Evolutionary conservation across 208 protist species (phyloP), one percentile per base, ranked within the genome.

Genomic region (Leptomonas pyrrhocoris): DNA sequence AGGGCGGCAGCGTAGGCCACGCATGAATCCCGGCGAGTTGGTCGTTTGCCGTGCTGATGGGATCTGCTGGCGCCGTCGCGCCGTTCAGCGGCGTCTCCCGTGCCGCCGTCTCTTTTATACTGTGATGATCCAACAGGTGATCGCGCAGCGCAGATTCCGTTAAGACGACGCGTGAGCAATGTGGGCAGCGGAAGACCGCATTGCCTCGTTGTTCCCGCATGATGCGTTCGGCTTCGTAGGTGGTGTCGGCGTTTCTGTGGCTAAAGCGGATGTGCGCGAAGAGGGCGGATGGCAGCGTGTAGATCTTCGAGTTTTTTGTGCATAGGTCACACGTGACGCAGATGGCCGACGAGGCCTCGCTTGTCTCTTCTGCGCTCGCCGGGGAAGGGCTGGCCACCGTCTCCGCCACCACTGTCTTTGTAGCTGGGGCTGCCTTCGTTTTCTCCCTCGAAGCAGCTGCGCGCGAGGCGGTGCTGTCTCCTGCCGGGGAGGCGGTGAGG

Each of bases 211-310:
- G 76, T 50, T 56, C 66, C 40, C 70, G 70, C 54, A 94, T 76
- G 46, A 94, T 79, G 21, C 92, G 89, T 27, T 94, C 82, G 21
- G 93, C 86, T 38, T 94, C 84, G 56, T 85, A 85, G 23, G 72
- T 73, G 18, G 92, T 84, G 54, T 96, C 89, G 65, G 90, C 86
- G 30, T 34, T 45, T 21, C 88, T 84, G 76, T 96, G 92, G 38
- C 90, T 86, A 63, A 96, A 91, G 38, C 89, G 85, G 15, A 96
- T 88, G 73, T 96, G 92, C 9, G 92, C 84, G 61, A 88, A 94
- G 7, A 96, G 73, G 0, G 89, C 87, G 0, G 92, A 96, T 8
- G 89, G 79, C 54, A 82, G 76, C 27, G 75, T 92, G 81, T 89
- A 96, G 36, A 92, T 69, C 46, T 84, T 88, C 11, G 38, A 40